phyloP scores from a whole-genome alignment of 2,329 filamentous ascomycete species.

The Hysterium pulicare region DNA sequence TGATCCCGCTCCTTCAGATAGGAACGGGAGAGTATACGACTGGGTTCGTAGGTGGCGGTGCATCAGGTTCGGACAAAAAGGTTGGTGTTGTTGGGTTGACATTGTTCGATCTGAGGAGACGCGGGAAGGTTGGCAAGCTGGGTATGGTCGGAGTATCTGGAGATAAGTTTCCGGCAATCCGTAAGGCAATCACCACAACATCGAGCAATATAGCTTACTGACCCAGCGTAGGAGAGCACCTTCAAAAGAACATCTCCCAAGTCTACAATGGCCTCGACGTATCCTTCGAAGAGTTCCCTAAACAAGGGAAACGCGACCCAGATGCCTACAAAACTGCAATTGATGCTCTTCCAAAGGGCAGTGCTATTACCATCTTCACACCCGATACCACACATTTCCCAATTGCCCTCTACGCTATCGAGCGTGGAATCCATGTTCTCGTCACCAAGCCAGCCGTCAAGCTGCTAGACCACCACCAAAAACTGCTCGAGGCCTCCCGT shows the following conservation, averaged over 20 bases:
- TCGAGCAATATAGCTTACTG: not conserved
- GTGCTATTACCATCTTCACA: conserved; percentile 94
- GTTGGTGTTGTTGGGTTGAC: conserved; percentile 89
- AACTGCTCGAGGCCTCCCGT: conserved; percentile 67
- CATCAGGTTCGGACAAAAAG: conserved; percentile 90
- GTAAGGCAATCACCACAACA: conserved; percentile 49
- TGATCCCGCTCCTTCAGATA: too few relatives aligned
- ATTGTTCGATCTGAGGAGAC: conserved; percentile 80
- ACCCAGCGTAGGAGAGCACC: conserved; percentile 64
- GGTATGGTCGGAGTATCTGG: conserved; percentile 90
- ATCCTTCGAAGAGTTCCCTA: conserved; percentile 77
- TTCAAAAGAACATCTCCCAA: conserved; percentile 80
- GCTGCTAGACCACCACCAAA: conserved; percentile 72
- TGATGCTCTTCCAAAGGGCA: conserved; percentile 73
- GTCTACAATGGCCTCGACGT: conserved; percentile 88
- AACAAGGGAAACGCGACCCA: conserved; percentile 69
- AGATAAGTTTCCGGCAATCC: conserved; percentile 85
- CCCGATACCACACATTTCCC: conserved; percentile 90
- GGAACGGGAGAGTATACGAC: conserved; percentile 97
- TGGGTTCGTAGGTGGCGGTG: conserved; percentile 80
- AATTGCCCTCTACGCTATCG: conserved; percentile 84
- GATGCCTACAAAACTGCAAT: conserved; percentile 88
- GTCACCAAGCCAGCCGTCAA: conserved; percentile 94
- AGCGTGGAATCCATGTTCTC: conserved; percentile 81
- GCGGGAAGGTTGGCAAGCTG: conserved; percentile 82